Percentiles rank a stretch among this genome's conserved stretches.
These are phyloP conservation scores for Pistacia integerrima DNA, from an alignment of 345 rosid species.

Conservation along the genomic window DNA sequence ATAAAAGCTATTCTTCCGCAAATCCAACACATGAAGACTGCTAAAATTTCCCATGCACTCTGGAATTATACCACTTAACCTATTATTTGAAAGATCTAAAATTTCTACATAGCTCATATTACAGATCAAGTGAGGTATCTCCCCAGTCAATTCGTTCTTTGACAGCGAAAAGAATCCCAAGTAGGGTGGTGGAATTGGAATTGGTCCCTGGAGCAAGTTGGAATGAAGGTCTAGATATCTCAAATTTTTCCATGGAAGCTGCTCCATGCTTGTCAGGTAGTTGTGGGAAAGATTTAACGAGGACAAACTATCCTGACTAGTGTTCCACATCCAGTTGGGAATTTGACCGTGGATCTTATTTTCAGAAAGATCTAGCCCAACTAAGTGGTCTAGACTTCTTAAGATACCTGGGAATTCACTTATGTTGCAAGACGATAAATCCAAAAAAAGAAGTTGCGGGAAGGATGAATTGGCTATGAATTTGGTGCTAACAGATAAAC, in stretches of 20 bases:
- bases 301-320: no score
- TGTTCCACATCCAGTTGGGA: no score
- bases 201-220: conserved; percentile 5
- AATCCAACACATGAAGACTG: conserved; percentile 20
- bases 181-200: conserved; percentile 2
- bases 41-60: no score
- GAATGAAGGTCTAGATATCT: not conserved
- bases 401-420: conserved; percentile 23
- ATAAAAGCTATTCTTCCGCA: no score
- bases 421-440: conserved; percentile 27
- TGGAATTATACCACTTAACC: no score
- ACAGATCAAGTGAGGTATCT: conserved; percentile 21
- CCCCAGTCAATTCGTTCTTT: conserved; percentile 16
- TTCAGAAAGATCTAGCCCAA: no score
- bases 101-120: conserved; percentile 18
- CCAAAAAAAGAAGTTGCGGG: not conserved
- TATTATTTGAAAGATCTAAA: no score
- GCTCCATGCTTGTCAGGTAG: conserved; percentile 1
- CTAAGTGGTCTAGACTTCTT: not conserved
- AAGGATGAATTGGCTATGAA: not conserved
- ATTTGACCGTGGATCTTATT: no score
- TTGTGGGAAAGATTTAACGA: conserved; percentile 19
- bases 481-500: not conserved
- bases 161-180: not conserved
- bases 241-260: not conserved